A percentile compares a stretch with the other conserved stretches of the same genome.
Conservation (phyloP, 2,329 filamentous ascomycete species). For the Incumbomyces delicatus region DNA sequence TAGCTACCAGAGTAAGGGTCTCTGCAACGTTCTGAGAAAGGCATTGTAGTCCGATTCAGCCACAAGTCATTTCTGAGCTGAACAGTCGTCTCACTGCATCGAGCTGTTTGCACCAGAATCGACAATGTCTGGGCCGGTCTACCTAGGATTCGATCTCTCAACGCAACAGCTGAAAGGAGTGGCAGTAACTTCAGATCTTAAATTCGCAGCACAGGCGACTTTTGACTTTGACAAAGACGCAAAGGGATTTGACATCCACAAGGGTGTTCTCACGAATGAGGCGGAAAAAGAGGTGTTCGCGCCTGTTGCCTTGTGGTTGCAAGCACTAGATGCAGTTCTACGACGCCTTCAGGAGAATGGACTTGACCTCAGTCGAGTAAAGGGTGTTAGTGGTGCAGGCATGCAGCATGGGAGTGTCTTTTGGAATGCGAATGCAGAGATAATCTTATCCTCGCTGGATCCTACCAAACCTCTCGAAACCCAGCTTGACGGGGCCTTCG, state of each 20-base stretch:
- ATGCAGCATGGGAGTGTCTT: conserved; percentile 98
- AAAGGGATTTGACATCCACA: conserved; percentile 65
- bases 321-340: conserved; percentile 80
- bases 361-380: conserved; percentile 63
- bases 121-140: conserved; percentile 51
- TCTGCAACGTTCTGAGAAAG: too few relatives aligned
- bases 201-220: conserved; percentile 73
- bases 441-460: conserved; percentile 52
- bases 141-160: conserved; percentile 89
- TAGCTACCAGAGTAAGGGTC: too few relatives aligned
- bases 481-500: conserved; percentile 64
- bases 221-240: conserved; percentile 92
- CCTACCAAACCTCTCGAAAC: conserved; percentile 54
- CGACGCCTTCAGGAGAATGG: conserved; percentile 58
- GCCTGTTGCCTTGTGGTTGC: conserved; percentile 88
- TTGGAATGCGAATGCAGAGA: conserved; percentile 65
- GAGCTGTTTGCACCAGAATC: background rate
- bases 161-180: conserved; percentile 96
- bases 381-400: conserved; percentile 78
- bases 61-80: too few relatives aligned
- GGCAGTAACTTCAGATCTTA: conserved; percentile 72
- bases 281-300: conserved; percentile 82
- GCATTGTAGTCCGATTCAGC: too few relatives aligned
- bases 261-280: conserved; percentile 78
- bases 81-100: too few relatives aligned